A percentile compares a stretch with the other conserved stretches of the same genome.
Conservation (phyloP, 2,329 filamentous ascomycete genomes). For the Diaporthe ilicicola region DNA sequence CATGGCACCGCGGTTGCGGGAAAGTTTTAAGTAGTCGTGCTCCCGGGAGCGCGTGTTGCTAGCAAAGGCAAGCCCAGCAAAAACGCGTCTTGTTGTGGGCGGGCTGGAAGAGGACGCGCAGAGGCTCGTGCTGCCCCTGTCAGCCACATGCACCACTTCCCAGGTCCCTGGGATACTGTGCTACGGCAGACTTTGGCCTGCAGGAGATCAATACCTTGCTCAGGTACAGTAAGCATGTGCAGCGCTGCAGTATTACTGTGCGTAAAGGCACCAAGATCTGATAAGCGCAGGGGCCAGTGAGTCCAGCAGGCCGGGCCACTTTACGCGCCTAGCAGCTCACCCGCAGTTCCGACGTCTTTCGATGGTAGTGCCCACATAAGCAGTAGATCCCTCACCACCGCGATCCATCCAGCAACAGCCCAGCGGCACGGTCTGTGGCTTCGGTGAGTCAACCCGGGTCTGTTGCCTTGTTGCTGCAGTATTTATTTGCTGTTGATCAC, state of each 20-base stretch:
- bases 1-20: constrained; percentile 13
- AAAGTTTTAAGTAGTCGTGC: constrained; percentile 34
- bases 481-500: neutral
- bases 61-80: constrained; percentile 8
- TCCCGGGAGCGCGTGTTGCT: constrained; percentile 30
- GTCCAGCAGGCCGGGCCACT: neutral
- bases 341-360: neutral
- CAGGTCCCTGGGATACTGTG: constrained; percentile 18
- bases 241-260: neutral
- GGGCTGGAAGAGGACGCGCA: constrained; percentile 24
- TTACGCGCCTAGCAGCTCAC: constrained; percentile 19
- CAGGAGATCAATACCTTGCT: neutral
- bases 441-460: constrained; percentile 12
- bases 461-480: constrained; percentile 13
- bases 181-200: neutral
- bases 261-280: neutral
- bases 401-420: constrained; percentile 3
- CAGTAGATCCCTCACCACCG: neutral
- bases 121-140: constrained; percentile 28
- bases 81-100: constrained; percentile 27
- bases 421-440: constrained; percentile 11
- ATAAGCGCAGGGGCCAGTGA: constrained; percentile 7
- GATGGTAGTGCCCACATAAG: neutral
- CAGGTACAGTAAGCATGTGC: neutral
- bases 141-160: constrained; percentile 18